Percentiles rank a stretch among this genome's conserved stretches.
Conservation (phyloP, 164 flowering plant species). For the Kingdonia uniflora region DNA sequence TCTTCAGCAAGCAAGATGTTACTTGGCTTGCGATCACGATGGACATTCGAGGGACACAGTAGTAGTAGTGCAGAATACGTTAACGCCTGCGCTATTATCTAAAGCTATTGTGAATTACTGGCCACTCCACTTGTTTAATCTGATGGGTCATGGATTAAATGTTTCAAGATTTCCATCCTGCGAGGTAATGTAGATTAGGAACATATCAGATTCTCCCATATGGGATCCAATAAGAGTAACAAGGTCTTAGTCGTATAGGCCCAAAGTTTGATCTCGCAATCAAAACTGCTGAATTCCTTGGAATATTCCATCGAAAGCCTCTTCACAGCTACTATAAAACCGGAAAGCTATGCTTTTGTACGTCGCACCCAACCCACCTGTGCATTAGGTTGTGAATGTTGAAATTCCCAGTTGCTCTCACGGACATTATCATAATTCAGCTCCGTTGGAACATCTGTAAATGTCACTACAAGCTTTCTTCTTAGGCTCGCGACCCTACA, state of each 20-base stretch:
- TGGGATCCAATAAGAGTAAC: slow-evolving; percentile 67
- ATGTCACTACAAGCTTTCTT: slow-evolving; percentile 45
- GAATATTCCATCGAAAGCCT: slow-evolving; percentile 59
- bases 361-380: slow-evolving; percentile 79
- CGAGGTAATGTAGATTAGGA: slow-evolving; percentile 57
- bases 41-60: slow-evolving; percentile 64
- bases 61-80: slow-evolving; percentile 62
- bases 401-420: slow-evolving; percentile 61
- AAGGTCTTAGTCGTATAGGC: slow-evolving; percentile 65
- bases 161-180: slow-evolving; percentile 77
- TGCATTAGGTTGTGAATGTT: slow-evolving; percentile 51
- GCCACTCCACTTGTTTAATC: slow-evolving; percentile 30
- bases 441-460: slow-evolving; percentile 39
- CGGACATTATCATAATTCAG: slow-evolving; percentile 53
- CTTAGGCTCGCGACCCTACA: slow-evolving; percentile 26
- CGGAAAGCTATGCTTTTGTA: slow-evolving; percentile 63
- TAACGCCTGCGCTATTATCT: slow-evolving; percentile 58
- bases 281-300: slow-evolving; percentile 69
- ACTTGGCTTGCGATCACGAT: slow-evolving; percentile 76
- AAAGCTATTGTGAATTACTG: slow-evolving; percentile 49
- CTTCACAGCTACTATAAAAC: slow-evolving; percentile 61
- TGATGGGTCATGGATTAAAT: slow-evolving; percentile 50
- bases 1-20: slow-evolving; percentile 67
- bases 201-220: slow-evolving; percentile 57
- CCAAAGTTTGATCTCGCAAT: slow-evolving; percentile 70